These are phyloP conservation scores for Alternaria consortialis DNA, from an alignment of 2,329 filamentous ascomycete genomes.

Conservation along the genomic window DNA sequence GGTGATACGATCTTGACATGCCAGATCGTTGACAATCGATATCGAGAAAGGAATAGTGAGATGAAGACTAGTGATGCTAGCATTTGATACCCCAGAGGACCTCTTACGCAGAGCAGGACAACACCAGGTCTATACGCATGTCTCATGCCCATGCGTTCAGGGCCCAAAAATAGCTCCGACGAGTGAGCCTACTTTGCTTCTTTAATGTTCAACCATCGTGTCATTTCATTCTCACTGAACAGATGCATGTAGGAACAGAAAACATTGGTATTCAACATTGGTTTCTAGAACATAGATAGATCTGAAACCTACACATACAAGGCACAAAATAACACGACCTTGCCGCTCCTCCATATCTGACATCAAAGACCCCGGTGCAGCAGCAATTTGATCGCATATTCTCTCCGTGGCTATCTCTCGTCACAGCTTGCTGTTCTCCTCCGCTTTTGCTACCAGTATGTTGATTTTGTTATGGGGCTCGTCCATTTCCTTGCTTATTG, in stretches of 20 bases:
- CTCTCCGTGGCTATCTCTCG: background rate
- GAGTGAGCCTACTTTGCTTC: background rate
- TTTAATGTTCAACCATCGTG: background rate
- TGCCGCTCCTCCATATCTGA: background rate
- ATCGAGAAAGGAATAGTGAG: background rate
- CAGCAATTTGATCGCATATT: background rate
- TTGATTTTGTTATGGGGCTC: too few species aligned
- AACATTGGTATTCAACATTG: background rate
- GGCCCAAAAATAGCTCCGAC: background rate
- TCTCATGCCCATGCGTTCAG: background rate
- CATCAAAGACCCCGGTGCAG: background rate
- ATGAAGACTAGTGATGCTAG: background rate
- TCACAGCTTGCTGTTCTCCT: background rate
- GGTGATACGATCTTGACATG: too few species aligned
- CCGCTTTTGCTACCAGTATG: too few species aligned
- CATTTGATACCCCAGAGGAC: background rate
- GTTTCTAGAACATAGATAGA: too few species aligned
- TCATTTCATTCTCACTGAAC: too few species aligned
- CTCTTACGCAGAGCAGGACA: too few species aligned
- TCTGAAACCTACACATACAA: background rate
- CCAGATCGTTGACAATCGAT: background rate
- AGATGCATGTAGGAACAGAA: background rate
- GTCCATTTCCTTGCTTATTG: too few species aligned
- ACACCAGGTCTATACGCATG: background rate
- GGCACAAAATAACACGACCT: background rate